A percentile compares a stretch with the other conserved stretches of the same genome.
Conservation (phyloP, 257 asterid genomes). For the Jacaranda copaia region DNA sequence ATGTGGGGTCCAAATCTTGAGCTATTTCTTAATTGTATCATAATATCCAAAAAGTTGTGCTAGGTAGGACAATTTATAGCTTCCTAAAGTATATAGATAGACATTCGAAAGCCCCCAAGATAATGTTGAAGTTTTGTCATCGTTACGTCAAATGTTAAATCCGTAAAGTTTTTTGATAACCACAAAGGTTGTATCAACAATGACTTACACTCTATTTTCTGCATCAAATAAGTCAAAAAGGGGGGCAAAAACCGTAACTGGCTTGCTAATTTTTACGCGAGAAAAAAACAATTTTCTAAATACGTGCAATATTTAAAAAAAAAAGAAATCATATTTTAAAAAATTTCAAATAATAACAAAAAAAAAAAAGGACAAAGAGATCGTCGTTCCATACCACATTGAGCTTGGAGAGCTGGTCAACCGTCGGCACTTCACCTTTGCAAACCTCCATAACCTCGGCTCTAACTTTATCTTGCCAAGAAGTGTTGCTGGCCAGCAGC, state of each 20-base stretch:
- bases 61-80: neutral
- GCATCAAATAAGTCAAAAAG: neutral
- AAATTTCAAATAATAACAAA: neutral
- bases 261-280: too few relatives aligned
- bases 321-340: neutral
- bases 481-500: constrained; percentile 77
- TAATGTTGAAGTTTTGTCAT: constrained; percentile 15
- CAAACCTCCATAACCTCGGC: constrained; percentile 67
- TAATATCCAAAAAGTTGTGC: constrained; percentile 21
- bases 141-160: constrained; percentile 12
- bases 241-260: too few relatives aligned
- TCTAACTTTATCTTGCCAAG: constrained; percentile 83
- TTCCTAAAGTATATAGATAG: neutral
- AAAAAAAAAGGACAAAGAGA: neutral
- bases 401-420: constrained; percentile 82
- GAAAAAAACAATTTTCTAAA: too few relatives aligned
- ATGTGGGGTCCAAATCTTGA: neutral
- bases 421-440: constrained; percentile 52
- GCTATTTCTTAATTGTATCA: neutral
- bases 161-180: neutral
- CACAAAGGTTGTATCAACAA: constrained; percentile 27
- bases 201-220: neutral
- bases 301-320: too few relatives aligned
- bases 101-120: neutral
- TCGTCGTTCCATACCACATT: constrained; percentile 54